Base-by-base conservation (phyloP, 176 grass and related monocot genomes). In the Eleusine coracana region DNA sequence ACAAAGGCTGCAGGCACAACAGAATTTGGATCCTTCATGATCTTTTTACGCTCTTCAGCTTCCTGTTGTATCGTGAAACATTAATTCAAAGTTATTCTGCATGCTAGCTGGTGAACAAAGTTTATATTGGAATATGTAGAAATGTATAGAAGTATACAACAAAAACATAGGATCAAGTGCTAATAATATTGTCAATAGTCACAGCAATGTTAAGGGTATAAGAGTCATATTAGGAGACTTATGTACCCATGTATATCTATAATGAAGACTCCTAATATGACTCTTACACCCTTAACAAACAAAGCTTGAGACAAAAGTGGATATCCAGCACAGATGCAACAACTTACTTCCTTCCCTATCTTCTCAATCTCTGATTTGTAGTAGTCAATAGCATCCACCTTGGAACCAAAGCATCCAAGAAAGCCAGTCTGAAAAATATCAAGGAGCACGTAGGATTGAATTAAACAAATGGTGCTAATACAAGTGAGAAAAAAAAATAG, bases 371-470 rank as follows among this genome's bases (percentile, higher is more conserved):
- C 90, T 51, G 87, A 87, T 80, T 90, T 96, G 83, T 91, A 99
- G 52, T 95, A 85, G 70, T 99, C 96, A 75, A 99, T 96, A 64
- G 96, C 92, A 91, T 99, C 96, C 29, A 99, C 96, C 40, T 88
- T 82, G 21, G 88, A 78, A 84, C 96, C 96, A 70, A 82, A 93
- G 44, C 94, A 89, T 86, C 93, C 96, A 72, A 95, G 89, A 90
- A 95, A 96, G 42, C 93, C 96, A 76, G 89, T 96, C 93, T 99
- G 89, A 86, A 77, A 45, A 40, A 76, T 20, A 29, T 66, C 68
- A 56, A 83, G 64, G 37, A 79, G 71, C 71, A 23, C 49, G 87
- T 37, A 27, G 17, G 76, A 74, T 81, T 88, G 81, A 59, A 76
- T 88, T 81, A 59, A 76, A 67, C 4, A 49, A 60, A 88, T 69